These are phyloP conservation scores for Saccharum hybrid DNA, from an alignment of 202 grass and related monocot species.

Conservation along the genomic window DNA sequence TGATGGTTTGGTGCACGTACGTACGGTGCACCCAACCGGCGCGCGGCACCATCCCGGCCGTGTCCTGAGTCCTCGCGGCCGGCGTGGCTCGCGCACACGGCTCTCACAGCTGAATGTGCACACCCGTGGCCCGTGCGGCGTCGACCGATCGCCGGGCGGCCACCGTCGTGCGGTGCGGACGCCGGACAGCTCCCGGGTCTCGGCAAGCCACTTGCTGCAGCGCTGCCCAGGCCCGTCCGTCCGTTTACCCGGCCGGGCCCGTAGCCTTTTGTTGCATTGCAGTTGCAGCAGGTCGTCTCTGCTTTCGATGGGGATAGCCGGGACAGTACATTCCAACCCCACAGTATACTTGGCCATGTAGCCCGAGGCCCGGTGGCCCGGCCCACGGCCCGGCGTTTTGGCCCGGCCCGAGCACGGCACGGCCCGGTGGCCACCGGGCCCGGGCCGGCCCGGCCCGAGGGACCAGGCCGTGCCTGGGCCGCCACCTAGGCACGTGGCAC, in stretches of 20 bases:
- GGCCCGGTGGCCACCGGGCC: no score
- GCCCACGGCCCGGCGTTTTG: no score
- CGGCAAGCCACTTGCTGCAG: slow-evolving; percentile 27
- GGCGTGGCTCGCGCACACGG: slow-evolving; percentile 5
- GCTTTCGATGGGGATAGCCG: slow-evolving; percentile 34
- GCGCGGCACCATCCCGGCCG: neutral
- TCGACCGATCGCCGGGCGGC: neutral
- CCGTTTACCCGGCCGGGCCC: no score
- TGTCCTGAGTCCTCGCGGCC: neutral
- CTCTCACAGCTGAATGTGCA: slow-evolving; percentile 28
- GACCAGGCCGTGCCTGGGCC: no score
- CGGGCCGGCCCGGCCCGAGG: no score
- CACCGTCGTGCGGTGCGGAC: neutral
- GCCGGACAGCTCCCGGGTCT: neutral
- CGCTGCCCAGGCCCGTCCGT: neutral
- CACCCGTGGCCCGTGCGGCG: slow-evolving; percentile 5
- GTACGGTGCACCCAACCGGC: slow-evolving; percentile 18
- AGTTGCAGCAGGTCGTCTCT: neutral
- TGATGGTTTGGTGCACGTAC: neutral
- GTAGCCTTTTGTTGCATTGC: neutral
- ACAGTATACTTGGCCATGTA: no score
- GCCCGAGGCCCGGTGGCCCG: no score
- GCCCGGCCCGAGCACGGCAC: no score
- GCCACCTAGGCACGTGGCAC: no score
- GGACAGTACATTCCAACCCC: slow-evolving; percentile 39